phyloP scores from a whole-genome alignment of 176 grass and related monocot species.

The Oryza meridionalis region DNA sequence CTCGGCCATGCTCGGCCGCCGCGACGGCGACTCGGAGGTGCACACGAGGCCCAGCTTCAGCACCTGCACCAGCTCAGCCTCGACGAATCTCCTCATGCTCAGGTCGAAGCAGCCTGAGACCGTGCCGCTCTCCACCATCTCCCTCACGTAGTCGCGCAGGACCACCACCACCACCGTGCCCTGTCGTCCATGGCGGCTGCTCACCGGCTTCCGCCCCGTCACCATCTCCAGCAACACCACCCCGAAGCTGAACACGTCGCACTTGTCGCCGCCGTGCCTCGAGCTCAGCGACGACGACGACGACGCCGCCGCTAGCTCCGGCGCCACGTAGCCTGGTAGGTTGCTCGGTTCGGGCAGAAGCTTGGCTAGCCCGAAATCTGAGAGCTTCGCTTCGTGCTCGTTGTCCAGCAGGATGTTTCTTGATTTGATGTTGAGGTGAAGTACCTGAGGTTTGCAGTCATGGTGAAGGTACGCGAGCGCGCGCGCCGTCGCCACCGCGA shows the following conservation, averaged over 20 bases:
- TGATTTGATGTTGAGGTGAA: constrained; percentile 76
- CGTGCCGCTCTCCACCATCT: constrained; percentile 50
- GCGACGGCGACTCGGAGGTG: constrained; percentile 49
- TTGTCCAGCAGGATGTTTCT: constrained; percentile 60
- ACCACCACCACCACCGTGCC: constrained; percentile 47
- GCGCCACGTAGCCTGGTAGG: constrained; percentile 63
- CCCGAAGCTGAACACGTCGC: constrained; percentile 75
- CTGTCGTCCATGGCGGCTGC: constrained; percentile 37
- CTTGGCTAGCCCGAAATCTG: constrained; percentile 69
- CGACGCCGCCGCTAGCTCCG: constrained; percentile 64
- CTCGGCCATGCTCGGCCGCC: constrained; percentile 67
- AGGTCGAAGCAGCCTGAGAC: constrained; percentile 61
- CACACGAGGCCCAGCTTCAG: constrained; percentile 66
- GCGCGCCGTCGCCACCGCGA: constrained; percentile 42
- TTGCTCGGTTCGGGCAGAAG: constrained; percentile 55
- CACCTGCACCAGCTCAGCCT: constrained; percentile 62
- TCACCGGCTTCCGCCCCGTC: constrained; percentile 62
- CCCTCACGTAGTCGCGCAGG: constrained; percentile 61
- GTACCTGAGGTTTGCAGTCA: constrained; percentile 61
- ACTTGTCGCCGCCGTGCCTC: constrained; percentile 56
- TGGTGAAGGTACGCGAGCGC: constrained; percentile 70
- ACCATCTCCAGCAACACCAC: constrained; percentile 69
- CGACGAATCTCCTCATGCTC: constrained; percentile 47
- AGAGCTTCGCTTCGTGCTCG: constrained; percentile 55
- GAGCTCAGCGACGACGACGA: constrained; percentile 40